Evolutionary conservation across 805 yeast species (phyloP).

Genomic region (Metschnikowia lunata): DNA sequence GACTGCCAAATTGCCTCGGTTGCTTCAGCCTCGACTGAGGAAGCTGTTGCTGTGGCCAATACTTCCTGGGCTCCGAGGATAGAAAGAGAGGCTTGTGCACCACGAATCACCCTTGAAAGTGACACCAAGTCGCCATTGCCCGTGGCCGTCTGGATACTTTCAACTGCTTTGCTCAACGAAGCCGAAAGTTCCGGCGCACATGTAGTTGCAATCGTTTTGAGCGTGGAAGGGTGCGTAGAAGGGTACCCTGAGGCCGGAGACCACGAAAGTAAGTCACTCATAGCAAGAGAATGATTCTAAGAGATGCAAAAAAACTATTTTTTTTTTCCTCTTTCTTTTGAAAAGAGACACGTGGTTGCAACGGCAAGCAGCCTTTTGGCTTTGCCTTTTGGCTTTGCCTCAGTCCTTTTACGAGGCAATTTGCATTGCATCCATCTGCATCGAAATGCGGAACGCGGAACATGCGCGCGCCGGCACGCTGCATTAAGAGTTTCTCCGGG

Average conservation of each 20-base stretch:
- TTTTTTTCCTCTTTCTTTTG: no score
- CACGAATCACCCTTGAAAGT: conserved; percentile 25
- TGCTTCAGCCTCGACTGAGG: conserved; percentile 23
- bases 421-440: no score
- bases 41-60: conserved; percentile 37
- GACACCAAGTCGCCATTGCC: conserved; percentile 15
- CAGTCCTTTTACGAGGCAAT: no score
- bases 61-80: conserved; percentile 33
- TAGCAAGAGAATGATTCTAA: not conserved
- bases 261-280: conserved; percentile 9
- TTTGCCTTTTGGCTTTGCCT: no score
- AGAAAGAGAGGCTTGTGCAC: conserved; percentile 35
- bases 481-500: no score
- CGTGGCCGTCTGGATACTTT: conserved; percentile 21
- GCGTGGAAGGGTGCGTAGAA: conserved; percentile 25
- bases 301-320: no score
- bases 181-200: conserved; percentile 21
- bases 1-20: conserved; percentile 31
- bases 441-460: no score
- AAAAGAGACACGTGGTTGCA: no score
- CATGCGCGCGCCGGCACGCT: no score
- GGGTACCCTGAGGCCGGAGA: conserved; percentile 16
- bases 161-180: conserved; percentile 11
- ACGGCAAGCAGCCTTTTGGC: no score
- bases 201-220: conserved; percentile 24